These are phyloP conservation scores for Vitis vinifera DNA, from an alignment of 164 flowering plant genomes.

Conservation along the genomic window ASM3070453v1 NC_081813.1:1454501-1455000, in stretches of 20 bases:
- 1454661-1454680: slow-evolving; percentile 37
- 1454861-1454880: slow-evolving; percentile 9
- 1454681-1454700: slow-evolving; percentile 22
- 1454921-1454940: slow-evolving; percentile 44
- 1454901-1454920: slow-evolving; percentile 37
- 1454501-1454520: not conserved
- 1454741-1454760: slow-evolving; percentile 19
- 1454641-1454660: not conserved
- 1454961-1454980: slow-evolving; percentile 32
- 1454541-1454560: not conserved
- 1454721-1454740: slow-evolving; percentile 27
- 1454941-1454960: slow-evolving; percentile 29
- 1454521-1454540: slow-evolving; percentile 4
- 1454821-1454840: slow-evolving; percentile 69
- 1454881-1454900: not conserved
- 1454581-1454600: not conserved
- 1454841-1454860: slow-evolving; percentile 47
- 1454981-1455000: slow-evolving; percentile 54
- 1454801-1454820: slow-evolving; percentile 36
- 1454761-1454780: slow-evolving; percentile 17
- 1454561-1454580: not conserved
- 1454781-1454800: slow-evolving; percentile 20
- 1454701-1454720: slow-evolving; percentile 51
- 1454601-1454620: not conserved
- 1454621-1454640: no score